Evolutionary conservation across 495 filamentous ascomycete species (phyloP).

Genomic region (Neurospora sp.): DNA sequence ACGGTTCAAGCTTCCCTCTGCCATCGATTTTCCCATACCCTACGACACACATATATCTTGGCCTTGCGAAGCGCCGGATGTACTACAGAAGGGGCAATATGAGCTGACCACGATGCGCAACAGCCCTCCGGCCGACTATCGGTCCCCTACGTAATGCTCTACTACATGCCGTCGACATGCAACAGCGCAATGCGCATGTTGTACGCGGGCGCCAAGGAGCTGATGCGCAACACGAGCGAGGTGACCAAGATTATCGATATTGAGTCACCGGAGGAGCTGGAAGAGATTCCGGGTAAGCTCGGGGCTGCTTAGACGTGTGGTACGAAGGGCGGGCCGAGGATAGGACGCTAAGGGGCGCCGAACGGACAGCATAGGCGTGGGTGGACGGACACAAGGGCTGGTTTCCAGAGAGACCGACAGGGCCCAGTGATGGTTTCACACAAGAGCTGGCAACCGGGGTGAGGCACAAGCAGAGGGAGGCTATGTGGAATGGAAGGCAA

Average conservation of each 20-base stretch:
- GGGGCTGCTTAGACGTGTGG: slow-evolving; percentile 27
- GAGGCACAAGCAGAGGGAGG: background rate
- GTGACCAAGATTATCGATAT: slow-evolving; percentile 75
- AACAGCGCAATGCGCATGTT: slow-evolving; percentile 78
- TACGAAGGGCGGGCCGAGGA: background rate
- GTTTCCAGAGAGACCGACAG: background rate
- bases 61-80: background rate
- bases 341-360: background rate
- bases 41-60: background rate
- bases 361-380: background rate
- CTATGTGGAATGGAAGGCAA: background rate
- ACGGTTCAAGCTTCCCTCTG: background rate
- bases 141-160: slow-evolving; percentile 80
- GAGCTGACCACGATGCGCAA: background rate
- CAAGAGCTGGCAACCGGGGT: background rate
- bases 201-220: slow-evolving; percentile 89
- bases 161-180: slow-evolving; percentile 83
- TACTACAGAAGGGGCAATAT: background rate
- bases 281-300: slow-evolving; percentile 60
- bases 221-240: slow-evolving; percentile 85
- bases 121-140: slow-evolving; percentile 38
- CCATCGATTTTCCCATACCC: background rate
- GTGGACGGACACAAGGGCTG: background rate
- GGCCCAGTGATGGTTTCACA: background rate
- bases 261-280: slow-evolving; percentile 63